Conservation (phyloP, 257 asterid genomes). For the Penstemon davidsonii region DNA sequence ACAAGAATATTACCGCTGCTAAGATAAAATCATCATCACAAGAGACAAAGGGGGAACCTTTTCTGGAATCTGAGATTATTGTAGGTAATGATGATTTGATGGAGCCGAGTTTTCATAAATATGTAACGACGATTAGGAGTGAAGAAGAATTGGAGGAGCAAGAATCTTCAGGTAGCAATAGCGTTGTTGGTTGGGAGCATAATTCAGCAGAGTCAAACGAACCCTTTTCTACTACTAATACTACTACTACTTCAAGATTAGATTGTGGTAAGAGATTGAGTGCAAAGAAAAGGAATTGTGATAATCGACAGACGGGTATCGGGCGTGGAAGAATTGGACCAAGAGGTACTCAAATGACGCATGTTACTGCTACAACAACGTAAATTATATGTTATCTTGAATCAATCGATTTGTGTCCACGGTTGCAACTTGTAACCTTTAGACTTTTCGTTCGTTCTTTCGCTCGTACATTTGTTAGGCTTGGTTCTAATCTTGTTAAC, state of each 20-base stretch:
- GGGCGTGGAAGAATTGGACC: conserved; percentile 48
- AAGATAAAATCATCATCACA: conserved; percentile 6
- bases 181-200: conserved; percentile 74
- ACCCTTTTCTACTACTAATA: conserved; percentile 36
- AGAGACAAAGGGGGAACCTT: conserved; percentile 40
- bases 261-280: conserved; percentile 38
- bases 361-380: conserved; percentile 33
- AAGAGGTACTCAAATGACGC: conserved; percentile 22
- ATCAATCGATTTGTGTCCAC: not conserved
- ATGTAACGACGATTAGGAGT: conserved; percentile 82
- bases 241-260: not conserved
- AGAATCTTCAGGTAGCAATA: conserved; percentile 91
- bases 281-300: conserved; percentile 44
- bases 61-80: conserved; percentile 70
- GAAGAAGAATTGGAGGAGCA: conserved; percentile 58
- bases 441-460: conserved; percentile 18
- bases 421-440: conserved; percentile 50
- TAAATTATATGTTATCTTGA: conserved; percentile 3
- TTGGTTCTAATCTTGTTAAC: conserved; percentile 33
- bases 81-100: conserved; percentile 60
- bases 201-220: conserved; percentile 69
- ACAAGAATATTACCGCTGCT: no score
- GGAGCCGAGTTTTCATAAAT: conserved; percentile 84
- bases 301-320: conserved; percentile 45
- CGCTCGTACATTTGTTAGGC: conserved; percentile 27